Evolutionary conservation across 2,329 filamentous ascomycete genomes (phyloP).

Genomic region (Cylindrodendrum hubeiense): DNA sequence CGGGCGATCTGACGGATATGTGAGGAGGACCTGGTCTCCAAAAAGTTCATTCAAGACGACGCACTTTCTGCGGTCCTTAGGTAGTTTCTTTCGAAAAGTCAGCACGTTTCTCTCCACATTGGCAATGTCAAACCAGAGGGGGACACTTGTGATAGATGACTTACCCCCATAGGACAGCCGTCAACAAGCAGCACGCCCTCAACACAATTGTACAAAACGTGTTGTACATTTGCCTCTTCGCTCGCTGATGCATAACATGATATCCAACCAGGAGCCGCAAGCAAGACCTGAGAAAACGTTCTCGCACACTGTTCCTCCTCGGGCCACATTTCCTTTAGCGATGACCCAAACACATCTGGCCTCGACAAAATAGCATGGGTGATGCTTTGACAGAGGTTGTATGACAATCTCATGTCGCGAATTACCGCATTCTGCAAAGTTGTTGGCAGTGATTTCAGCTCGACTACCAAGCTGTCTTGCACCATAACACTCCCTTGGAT

Average conservation of each 20-base stretch:
- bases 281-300: slow-evolving; percentile 15
- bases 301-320: slow-evolving; percentile 32
- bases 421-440: slow-evolving; percentile 36
- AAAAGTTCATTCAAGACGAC: slow-evolving; percentile 63
- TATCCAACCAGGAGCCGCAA: slow-evolving; percentile 25
- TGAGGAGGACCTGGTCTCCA: slow-evolving; percentile 63
- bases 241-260: slow-evolving; percentile 29
- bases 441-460: slow-evolving; percentile 30
- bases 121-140: not conserved
- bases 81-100: slow-evolving; percentile 56
- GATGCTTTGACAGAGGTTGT: slow-evolving; percentile 24
- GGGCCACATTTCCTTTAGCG: slow-evolving; percentile 38
- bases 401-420: slow-evolving; percentile 39
- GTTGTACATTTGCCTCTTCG: slow-evolving; percentile 23
- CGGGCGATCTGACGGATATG: slow-evolving; percentile 61
- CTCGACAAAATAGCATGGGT: slow-evolving; percentile 23
- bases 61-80: slow-evolving; percentile 58
- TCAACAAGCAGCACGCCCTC: slow-evolving; percentile 50
- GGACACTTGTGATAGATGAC: not conserved
- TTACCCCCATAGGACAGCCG: slow-evolving; percentile 44
- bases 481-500: slow-evolving; percentile 41
- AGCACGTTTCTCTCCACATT: not conserved
- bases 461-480: slow-evolving; percentile 42
- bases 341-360: slow-evolving; percentile 29
- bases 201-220: slow-evolving; percentile 49